These are phyloP conservation scores for Gnaphalium uliginosum DNA, from an alignment of 129 eudicot species.

Conservation along the genomic window DNA sequence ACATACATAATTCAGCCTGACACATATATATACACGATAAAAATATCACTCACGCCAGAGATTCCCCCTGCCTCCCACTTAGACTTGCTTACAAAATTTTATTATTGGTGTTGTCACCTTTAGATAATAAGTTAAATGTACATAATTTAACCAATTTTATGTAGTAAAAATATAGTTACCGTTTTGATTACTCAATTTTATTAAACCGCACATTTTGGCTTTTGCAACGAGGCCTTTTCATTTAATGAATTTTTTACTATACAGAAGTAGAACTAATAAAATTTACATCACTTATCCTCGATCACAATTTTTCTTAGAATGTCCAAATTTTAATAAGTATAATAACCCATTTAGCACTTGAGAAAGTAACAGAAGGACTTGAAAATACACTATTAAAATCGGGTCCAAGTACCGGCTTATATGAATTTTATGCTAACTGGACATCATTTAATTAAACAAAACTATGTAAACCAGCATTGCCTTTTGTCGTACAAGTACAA, in stretches of 20 bases:
- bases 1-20: not conserved
- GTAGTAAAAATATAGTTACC: not conserved
- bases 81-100: conserved; percentile 10
- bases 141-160: too few relatives aligned
- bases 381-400: not conserved
- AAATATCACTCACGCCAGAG: conserved; percentile 19
- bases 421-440: not conserved
- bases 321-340: too few relatives aligned
- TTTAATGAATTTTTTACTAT: too few relatives aligned
- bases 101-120: conserved; percentile 18
- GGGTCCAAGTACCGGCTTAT: not conserved
- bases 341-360: too few relatives aligned
- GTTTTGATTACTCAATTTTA: too few relatives aligned
- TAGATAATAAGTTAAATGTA: not conserved
- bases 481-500: too few relatives aligned
- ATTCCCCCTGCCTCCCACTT: conserved; percentile 30
- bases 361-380: too few relatives aligned
- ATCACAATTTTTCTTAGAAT: too few relatives aligned
- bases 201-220: not conserved
- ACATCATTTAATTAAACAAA: not conserved
- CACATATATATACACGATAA: conserved; percentile 4
- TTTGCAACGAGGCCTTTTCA: too few relatives aligned
- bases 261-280: too few relatives aligned
- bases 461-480: not conserved
- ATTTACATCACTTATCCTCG: too few relatives aligned